Percentiles rank a stretch among this genome's conserved stretches.
Evolutionary conservation across 2,329 filamentous ascomycete genomes (phyloP).

Genomic region (Phaeosphaeria sp.): DNA sequence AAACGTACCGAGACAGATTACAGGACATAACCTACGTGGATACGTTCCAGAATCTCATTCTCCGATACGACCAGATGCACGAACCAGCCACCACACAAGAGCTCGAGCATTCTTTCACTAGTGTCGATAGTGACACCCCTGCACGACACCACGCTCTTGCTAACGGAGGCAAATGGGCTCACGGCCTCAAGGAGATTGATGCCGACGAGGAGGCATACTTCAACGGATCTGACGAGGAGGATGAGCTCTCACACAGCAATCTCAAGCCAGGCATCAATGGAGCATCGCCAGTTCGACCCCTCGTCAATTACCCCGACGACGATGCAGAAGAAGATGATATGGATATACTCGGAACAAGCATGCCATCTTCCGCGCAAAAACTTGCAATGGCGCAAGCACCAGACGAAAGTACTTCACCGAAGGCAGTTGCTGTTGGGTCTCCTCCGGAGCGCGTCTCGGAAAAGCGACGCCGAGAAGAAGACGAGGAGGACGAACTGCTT

Average conservation of each 20-base stretch:
- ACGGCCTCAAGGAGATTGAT: conserved; percentile 82
- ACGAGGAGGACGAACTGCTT: conserved; percentile 86
- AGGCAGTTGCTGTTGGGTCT: conserved; percentile 26
- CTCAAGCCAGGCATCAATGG: conserved; percentile 63
- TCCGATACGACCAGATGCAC: conserved; percentile 76
- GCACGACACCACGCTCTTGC: conserved; percentile 52
- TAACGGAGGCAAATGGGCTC: conserved; percentile 67
- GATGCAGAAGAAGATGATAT: conserved; percentile 69
- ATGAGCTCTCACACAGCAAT: conserved; percentile 56
- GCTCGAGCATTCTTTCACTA: conserved; percentile 71
- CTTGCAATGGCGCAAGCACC: conserved; percentile 29
- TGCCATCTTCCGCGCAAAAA: conserved; percentile 39
- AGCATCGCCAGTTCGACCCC: conserved; percentile 65
- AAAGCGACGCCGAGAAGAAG: conserved; percentile 89
- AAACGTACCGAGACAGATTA: conserved; percentile 80
- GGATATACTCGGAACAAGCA: conserved; percentile 61
- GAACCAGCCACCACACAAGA: conserved; percentile 63
- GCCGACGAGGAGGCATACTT: conserved; percentile 92
- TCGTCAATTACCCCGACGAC: conserved; percentile 93
- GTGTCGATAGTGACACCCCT: conserved; percentile 66
- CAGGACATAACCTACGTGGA: conserved; percentile 80
- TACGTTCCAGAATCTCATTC: conserved; percentile 78
- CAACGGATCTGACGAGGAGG: conserved; percentile 86
- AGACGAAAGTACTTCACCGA: conserved; percentile 31
- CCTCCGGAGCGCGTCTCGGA: conserved; percentile 79